A percentile compares a stretch with the other conserved stretches of the same genome.
These are phyloP conservation scores for Fragilariopsis cylindrus DNA, from an alignment of 108 stramenopile genomes.

Conservation along the genomic window DNA sequence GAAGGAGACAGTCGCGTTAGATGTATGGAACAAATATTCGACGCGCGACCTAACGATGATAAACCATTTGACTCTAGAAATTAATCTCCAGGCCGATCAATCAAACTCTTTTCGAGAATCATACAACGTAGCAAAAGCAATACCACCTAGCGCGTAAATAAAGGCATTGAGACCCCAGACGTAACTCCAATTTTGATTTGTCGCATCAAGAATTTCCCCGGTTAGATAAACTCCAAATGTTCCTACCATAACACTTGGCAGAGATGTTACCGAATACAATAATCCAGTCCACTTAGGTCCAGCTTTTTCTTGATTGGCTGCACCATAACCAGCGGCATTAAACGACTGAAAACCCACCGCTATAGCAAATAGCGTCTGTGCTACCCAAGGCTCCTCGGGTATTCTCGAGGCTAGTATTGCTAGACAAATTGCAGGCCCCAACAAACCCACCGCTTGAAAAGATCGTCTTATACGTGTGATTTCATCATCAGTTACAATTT, in stretches of 20 bases:
- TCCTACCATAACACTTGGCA: slow-evolving; percentile 77
- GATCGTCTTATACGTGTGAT: slow-evolving; percentile 68
- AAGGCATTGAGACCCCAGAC: slow-evolving; percentile 68
- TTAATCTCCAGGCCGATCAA: slow-evolving; percentile 9
- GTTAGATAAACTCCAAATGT: slow-evolving; percentile 64
- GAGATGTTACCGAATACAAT: slow-evolving; percentile 63
- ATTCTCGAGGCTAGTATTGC: slow-evolving; percentile 56
- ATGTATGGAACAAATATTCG: too few species aligned
- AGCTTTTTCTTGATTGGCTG: slow-evolving; percentile 82
- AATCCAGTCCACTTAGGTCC: slow-evolving; percentile 76
- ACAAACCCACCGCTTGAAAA: slow-evolving; percentile 77
- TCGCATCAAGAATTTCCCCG: slow-evolving; percentile 66
- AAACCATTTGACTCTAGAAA: too few species aligned
- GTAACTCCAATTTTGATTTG: slow-evolving; percentile 63
- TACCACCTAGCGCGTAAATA: slow-evolving; percentile 61
- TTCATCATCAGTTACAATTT: slow-evolving; percentile 23
- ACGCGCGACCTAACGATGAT: too few species aligned
- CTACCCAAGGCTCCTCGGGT: slow-evolving; percentile 52
- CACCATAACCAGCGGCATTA: slow-evolving; percentile 60
- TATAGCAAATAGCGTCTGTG: slow-evolving; percentile 42
- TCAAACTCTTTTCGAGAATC: slow-evolving; percentile 77
- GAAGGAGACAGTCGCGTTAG: slow-evolving; percentile 5
- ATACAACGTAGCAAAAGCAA: slow-evolving; percentile 67
- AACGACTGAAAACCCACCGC: slow-evolving; percentile 55
- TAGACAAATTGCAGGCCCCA: slow-evolving; percentile 78